Conservation (phyloP, 352 stramenopile species). For the Globisporangium apiculatum region DNA sequence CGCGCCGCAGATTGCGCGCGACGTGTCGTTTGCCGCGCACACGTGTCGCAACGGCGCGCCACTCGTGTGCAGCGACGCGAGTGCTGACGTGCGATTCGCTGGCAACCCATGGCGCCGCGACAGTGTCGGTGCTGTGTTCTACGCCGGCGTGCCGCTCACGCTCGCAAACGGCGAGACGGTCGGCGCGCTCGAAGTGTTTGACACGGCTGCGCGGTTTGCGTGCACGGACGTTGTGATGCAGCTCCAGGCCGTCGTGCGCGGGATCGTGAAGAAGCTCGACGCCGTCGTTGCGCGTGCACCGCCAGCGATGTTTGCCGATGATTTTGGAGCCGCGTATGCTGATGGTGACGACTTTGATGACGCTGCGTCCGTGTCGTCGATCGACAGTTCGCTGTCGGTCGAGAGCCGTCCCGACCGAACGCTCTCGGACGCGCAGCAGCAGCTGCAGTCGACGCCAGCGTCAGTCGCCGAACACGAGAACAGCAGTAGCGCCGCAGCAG, state of each 20-base stretch:
- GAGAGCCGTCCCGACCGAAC: constrained; percentile 8
- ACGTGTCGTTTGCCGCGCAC: constrained; percentile 45
- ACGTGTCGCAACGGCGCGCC: constrained; percentile 43
- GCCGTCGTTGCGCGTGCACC: constrained; percentile 26
- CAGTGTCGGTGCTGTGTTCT: constrained; percentile 34
- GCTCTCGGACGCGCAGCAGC: background rate
- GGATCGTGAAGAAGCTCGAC: constrained; percentile 46
- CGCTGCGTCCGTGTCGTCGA: constrained; percentile 11
- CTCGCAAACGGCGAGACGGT: constrained; percentile 46
- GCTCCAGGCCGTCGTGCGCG: constrained; percentile 47
- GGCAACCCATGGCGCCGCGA: constrained; percentile 43
- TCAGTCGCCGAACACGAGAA: background rate
- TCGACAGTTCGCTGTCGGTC: constrained; percentile 16
- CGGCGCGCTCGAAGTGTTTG: constrained; percentile 52
- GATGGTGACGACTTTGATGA: constrained; percentile 12
- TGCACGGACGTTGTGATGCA: constrained; percentile 47
- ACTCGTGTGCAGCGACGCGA: constrained; percentile 49
- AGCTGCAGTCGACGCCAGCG: background rate
- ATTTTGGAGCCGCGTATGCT: background rate
- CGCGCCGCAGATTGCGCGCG: constrained; percentile 38
- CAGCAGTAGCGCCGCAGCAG: too few relatives aligned
- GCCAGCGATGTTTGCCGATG: background rate
- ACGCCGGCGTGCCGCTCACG: constrained; percentile 61
- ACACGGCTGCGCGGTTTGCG: constrained; percentile 25
- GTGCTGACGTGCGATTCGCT: constrained; percentile 39